Evolutionary conservation across 331 rosid species (phyloP), one percentile per base, ranked within the genome.

Genomic region (Ulmus americana): DNA sequence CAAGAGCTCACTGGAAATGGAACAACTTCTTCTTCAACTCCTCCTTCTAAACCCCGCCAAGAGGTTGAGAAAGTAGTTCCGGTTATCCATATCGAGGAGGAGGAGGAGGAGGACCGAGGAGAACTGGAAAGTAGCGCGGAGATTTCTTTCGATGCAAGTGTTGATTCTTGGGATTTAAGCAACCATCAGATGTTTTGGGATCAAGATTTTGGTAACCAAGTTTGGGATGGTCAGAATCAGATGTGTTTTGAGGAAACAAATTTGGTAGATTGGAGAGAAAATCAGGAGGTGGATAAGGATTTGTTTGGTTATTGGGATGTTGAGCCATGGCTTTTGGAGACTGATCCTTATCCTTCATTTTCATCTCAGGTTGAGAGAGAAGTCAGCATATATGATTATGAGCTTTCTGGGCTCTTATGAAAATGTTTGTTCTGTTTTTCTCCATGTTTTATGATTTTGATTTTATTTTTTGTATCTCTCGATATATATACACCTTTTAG

Each of bases 1-100:
- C 95, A 86, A 75, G 86, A 86, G 51, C 78, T 86, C 59, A 86
- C 95, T 20, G 95, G 90, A 6, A 80, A 82, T 69, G 79, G 79
- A 68, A 68, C 22, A 42, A 68, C 79, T 1, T 15, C 58, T 49
- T 12, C 57, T 8, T 6, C 60, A 39, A 5, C 16, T 63, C 15
- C 69, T 63, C 15, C 69, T 40, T 56, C 76, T 54, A 61, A 68
- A 43, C 65, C 70, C 10, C 38, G 22, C 10, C 38, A 39, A 22
- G 57, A 54, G 51, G 56, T 9, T 14, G 64, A 71, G 11, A 59
- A 57, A 12, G 22, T 18, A 41, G 68, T 65, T 22, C 68, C 64
- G 6, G 70, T 61, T 61, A 41, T 70, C 39, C 56, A 70, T 45
- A 47, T 59, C 28, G 58, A 59, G 7, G 51, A 28, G 14, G 55